Percentiles rank a stretch among this genome's conserved stretches.
Evolutionary conservation across 177 flowering plant species (phyloP).

Genomic region (Vitis hybrid): DNA sequence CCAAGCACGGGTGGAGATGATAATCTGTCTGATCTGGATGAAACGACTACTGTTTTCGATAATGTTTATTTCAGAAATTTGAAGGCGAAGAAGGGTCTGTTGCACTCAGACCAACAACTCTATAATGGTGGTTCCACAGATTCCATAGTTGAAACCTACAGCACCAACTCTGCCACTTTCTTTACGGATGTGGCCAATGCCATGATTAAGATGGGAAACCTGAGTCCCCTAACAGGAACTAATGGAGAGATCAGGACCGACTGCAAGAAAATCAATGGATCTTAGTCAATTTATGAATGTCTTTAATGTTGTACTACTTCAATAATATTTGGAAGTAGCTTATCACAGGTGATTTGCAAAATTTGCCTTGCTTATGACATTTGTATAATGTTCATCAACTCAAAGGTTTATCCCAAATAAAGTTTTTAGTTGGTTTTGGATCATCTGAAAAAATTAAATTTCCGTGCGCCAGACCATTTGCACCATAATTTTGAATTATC

Average conservation of each 20-base stretch:
- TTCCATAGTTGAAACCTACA: constrained; percentile 18
- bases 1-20: constrained; percentile 21
- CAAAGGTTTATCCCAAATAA: too few species aligned
- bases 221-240: constrained; percentile 18
- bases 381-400: too few species aligned
- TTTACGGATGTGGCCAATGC: constrained; percentile 19
- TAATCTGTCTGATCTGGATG: constrained; percentile 39
- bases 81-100: constrained; percentile 15
- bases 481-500: too few species aligned
- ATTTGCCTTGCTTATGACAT: too few species aligned
- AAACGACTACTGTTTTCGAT: constrained; percentile 18
- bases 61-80: constrained; percentile 19
- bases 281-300: too few species aligned
- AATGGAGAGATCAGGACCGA: constrained; percentile 23
- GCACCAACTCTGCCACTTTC: constrained; percentile 10
- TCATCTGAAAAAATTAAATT: too few species aligned
- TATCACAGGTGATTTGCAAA: too few species aligned
- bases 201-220: constrained; percentile 25
- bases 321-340: too few species aligned
- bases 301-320: too few species aligned
- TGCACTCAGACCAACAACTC: constrained; percentile 14
- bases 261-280: constrained; percentile 18
- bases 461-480: too few species aligned
- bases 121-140: constrained; percentile 21
- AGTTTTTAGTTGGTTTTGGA: too few species aligned